Evolutionary conservation across 257 asterid species (phyloP).

Genomic region (Handroanthus guayacan): DNA sequence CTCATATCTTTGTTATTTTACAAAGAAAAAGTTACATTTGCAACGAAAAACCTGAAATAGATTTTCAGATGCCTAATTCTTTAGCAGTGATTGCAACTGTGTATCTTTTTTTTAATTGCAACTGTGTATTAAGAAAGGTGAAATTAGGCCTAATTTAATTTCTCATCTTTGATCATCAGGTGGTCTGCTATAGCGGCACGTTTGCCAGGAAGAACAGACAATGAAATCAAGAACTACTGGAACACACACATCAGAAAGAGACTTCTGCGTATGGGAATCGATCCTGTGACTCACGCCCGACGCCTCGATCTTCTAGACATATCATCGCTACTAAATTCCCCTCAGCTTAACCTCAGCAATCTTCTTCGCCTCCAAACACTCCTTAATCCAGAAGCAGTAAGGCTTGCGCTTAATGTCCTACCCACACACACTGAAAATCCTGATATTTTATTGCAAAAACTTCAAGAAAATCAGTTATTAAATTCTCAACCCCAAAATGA

Average conservation of each 20-base stretch:
- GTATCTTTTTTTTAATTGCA: no score
- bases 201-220: constrained; percentile 31
- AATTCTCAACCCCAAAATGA: constrained; percentile 6
- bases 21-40: no score
- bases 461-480: constrained; percentile 32
- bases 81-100: no score
- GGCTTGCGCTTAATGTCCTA: constrained; percentile 16
- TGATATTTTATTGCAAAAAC: constrained; percentile 14
- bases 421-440: constrained; percentile 24
- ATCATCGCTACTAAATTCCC: constrained; percentile 24
- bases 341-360: constrained; percentile 21
- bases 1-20: no score
- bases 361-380: constrained; percentile 32
- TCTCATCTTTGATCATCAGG: constrained; percentile 1
- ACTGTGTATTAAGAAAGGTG: no score
- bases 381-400: constrained; percentile 32
- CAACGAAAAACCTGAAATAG: no score
- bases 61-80: no score
- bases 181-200: constrained; percentile 45
- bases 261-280: constrained; percentile 62
- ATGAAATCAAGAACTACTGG: constrained; percentile 34
- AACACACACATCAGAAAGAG: constrained; percentile 36
- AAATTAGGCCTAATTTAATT: no score
- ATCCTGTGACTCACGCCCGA: constrained; percentile 69
- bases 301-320: constrained; percentile 56